phyloP scores from a whole-genome alignment of 768 basidiomycete genomes.

The Amanita rubescens region DNA sequence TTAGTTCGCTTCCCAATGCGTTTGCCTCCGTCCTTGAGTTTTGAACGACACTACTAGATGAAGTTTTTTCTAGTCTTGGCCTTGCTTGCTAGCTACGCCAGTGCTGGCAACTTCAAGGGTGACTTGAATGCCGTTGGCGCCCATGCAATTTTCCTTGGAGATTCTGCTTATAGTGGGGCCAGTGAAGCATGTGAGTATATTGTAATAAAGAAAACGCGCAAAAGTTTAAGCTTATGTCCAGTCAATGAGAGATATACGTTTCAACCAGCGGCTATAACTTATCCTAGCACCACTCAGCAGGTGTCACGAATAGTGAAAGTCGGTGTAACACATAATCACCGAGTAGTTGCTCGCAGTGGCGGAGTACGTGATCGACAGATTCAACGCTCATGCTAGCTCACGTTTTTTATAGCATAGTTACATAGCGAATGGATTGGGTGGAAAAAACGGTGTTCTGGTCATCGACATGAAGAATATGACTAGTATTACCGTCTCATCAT shows the following conservation, averaged over 20 bases:
- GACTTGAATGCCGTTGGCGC: neutral
- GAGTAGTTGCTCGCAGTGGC: conserved; percentile 34
- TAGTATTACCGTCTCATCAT: conserved; percentile 24
- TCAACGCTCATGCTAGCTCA: neutral
- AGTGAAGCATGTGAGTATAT: conserved; percentile 1
- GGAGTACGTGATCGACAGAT: conserved; percentile 24
- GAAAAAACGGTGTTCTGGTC: conserved; percentile 35
- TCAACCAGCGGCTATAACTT: conserved; percentile 23
- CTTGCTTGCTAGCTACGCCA: neutral
- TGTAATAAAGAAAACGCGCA: neutral
- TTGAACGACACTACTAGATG: neutral
- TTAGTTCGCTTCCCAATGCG: neutral
- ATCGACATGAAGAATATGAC: conserved; percentile 38
- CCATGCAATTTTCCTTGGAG: neutral
- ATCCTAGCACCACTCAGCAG: conserved; percentile 19
- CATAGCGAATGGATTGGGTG: conserved; percentile 41
- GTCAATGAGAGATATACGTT: conserved; percentile 25
- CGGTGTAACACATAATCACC: conserved; percentile 18
- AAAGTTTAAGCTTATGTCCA: conserved; percentile 5
- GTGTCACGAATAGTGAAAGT: conserved; percentile 22
- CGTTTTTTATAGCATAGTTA: conserved; percentile 36
- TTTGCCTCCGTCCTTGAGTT: neutral
- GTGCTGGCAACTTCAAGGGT: neutral
- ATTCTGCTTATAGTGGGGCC: neutral
- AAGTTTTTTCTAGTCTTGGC: neutral